Base-by-base conservation (phyloP, 2,329 filamentous ascomycete genomes). In the Penicillium sp. region DNA sequence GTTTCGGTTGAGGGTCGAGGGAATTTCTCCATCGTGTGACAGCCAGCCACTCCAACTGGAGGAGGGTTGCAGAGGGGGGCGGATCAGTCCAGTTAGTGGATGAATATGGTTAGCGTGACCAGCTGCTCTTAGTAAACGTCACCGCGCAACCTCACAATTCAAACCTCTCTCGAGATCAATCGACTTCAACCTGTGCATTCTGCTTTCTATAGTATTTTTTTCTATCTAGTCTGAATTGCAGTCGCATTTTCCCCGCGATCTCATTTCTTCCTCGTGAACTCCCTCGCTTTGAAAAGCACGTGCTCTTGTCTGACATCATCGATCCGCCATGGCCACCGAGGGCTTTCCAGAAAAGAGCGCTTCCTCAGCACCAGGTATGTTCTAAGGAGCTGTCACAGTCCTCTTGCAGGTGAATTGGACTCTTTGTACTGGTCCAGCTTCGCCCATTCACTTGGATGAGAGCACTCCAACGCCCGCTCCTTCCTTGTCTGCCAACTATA, bases 141-240 rank as follows among this genome's bases (percentile, higher is more conserved):
- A 73, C 71, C 63, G 65, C 68, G 69, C 72, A 71, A 74, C 70
- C 68, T 75, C 70, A 71, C 70, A 71, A 59, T 58, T 70, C 45
- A 65, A 62, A 38, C 22, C 19, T 60, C 52, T 52, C 57, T 59
- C 52, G 40, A 63, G 54, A 65, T 61, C 59, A 63, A 65, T 57
- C 55, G 37, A 63, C 54, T 56, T 35, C 55, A 58, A 59, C 60
- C 35, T 40, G 53, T 60, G 57, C 30, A 33, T 33, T 33, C 48
- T 28, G 28, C 58, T 38, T 60, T 49, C 46, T 49, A 33, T 53
- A 51, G 38, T 61, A 65, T 52, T 54, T 37, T 37, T 48, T 33
- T 56, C 48, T 40, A 35, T 55, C 42, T 58, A 46, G 33, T 46
- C 38, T 57, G 52, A 51, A 64, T 45, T 56, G 51, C 52, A 46